Percentiles rank a stretch among this genome's conserved stretches.
Evolutionary conservation across 306 rosid genomes (phyloP).

Genomic region (Leucaena leucocephala): DNA sequence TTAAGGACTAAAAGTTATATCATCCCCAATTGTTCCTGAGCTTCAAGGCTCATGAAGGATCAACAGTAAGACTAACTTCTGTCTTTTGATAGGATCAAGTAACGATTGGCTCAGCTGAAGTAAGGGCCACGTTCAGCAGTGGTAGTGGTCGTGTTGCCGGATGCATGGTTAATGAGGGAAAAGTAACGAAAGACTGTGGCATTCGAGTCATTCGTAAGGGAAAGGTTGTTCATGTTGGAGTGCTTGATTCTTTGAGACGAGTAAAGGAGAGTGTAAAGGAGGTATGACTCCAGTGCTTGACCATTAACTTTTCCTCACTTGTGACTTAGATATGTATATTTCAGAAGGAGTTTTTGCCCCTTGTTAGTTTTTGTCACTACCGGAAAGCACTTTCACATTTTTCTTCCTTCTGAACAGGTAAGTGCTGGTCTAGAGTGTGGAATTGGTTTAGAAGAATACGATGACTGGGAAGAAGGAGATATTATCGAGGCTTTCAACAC

Average conservation of each 20-base stretch:
- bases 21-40: background rate
- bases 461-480: constrained; percentile 91
- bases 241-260: constrained; percentile 86
- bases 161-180: constrained; percentile 88
- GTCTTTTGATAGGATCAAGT: constrained; percentile 69
- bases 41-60: constrained; percentile 22
- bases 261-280: constrained; percentile 91
- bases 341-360: background rate
- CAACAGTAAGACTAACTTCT: constrained; percentile 32
- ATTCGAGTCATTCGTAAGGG: constrained; percentile 78
- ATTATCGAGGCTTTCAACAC: constrained; percentile 68
- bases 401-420: constrained; percentile 59
- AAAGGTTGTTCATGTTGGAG: constrained; percentile 59
- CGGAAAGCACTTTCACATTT: constrained; percentile 25
- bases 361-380: constrained; percentile 20
- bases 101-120: constrained; percentile 79
- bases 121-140: constrained; percentile 87
- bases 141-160: constrained; percentile 98
- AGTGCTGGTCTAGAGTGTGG: constrained; percentile 96
- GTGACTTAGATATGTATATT: background rate
- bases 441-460: constrained; percentile 73
- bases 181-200: constrained; percentile 74
- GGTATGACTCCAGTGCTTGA: constrained; percentile 53
- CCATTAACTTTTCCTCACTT: background rate
- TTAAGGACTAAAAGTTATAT: background rate